Percentiles rank a stretch among this genome's conserved stretches.
Conservation (phyloP, 2,329 filamentous ascomycete genomes). For the Claviceps spartinae region DNA sequence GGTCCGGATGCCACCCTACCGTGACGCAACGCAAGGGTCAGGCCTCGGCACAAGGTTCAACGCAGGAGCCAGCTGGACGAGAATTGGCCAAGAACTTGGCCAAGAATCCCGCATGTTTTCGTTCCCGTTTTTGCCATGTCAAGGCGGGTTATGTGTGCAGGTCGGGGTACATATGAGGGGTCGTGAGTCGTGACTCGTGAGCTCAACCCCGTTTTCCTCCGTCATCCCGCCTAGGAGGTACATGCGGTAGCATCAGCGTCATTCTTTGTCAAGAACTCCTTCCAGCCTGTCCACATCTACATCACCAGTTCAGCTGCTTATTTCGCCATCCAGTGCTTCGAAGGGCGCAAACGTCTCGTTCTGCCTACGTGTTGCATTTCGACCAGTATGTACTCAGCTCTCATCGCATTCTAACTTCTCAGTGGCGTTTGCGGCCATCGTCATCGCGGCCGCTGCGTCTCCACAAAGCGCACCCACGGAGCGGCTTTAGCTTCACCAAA, state of each 20-base stretch:
- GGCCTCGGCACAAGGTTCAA: constrained; percentile 1
- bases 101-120: constrained; percentile 2
- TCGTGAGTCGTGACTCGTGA: background rate
- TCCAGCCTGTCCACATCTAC: background rate
- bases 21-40: constrained; percentile 3
- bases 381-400: background rate
- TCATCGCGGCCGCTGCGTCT: background rate
- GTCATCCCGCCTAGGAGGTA: background rate
- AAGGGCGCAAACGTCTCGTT: background rate
- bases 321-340: background rate
- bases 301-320: background rate
- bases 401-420: background rate
- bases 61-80: background rate
- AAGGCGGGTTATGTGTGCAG: background rate
- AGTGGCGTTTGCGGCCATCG: background rate
- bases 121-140: constrained; percentile 2
- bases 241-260: background rate
- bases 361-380: background rate
- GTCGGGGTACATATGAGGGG: no score
- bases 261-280: background rate
- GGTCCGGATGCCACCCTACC: background rate
- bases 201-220: background rate
- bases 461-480: background rate
- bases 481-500: background rate
- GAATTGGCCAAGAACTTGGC: background rate